A percentile compares a stretch with the other conserved stretches of the same genome.
Conservation (phyloP, 257 asterid species). For the Rubia yunnanensis region DNA sequence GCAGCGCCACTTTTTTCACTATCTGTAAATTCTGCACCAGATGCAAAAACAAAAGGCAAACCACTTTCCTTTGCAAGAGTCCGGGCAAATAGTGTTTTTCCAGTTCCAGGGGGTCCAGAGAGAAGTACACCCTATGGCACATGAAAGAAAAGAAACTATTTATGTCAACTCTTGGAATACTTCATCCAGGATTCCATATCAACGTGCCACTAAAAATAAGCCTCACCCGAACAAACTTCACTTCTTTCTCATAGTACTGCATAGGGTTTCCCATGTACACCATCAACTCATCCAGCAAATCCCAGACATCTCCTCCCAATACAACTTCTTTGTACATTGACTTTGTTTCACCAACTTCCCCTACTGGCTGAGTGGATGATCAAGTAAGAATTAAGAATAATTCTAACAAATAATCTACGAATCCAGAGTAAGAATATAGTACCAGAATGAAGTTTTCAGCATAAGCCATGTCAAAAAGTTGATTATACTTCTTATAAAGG, state of each 20-base stretch:
- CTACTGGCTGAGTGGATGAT: conserved; percentile 63
- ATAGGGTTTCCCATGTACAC: conserved; percentile 90
- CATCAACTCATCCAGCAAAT: conserved; percentile 95
- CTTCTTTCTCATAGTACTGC: conserved; percentile 87
- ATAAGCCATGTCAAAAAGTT: conserved; percentile 82
- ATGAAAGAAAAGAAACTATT: conserved; percentile 13
- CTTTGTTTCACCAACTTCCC: conserved; percentile 79
- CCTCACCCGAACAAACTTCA: conserved; percentile 90
- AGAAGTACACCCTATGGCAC: conserved; percentile 85
- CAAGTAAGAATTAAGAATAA: conserved; percentile 21
- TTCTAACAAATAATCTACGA: conserved; percentile 3
- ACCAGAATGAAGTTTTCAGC: conserved; percentile 94
- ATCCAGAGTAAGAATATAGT: conserved; percentile 20
- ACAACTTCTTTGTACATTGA: conserved; percentile 88
- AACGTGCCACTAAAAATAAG: conserved; percentile 13
- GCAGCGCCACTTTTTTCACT: conserved; percentile 95
- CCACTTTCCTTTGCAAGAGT: conserved; percentile 94
- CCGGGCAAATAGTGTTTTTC: conserved; percentile 94
- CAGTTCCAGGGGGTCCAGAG: conserved; percentile 99
- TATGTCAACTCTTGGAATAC: conserved; percentile 11
- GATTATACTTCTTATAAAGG: conserved; percentile 76
- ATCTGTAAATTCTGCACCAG: conserved; percentile 98
- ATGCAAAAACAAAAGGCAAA: conserved; percentile 95
- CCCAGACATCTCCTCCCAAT: conserved; percentile 99
- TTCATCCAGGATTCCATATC: conserved; percentile 9